These are phyloP conservation scores for Kwoniella bestiolae DNA, from an alignment of 768 basidiomycete genomes.

Conservation along the genomic window DNA sequence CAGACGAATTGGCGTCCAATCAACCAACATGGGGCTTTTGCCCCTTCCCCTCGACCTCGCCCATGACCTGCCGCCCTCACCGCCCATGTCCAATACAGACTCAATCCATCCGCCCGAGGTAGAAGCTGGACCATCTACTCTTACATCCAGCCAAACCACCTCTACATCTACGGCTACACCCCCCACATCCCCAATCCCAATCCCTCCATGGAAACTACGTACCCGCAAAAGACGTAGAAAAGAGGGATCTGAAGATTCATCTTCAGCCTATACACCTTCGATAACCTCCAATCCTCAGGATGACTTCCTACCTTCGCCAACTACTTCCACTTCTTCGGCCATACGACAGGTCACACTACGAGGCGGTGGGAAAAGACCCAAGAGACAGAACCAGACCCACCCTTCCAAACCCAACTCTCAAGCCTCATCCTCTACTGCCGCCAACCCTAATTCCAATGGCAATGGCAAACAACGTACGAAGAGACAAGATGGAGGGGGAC, in stretches of 20 bases:
- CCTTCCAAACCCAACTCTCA: neutral
- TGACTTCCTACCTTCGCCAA: conserved; percentile 8
- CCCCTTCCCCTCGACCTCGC: conserved; percentile 1
- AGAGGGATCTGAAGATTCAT: neutral
- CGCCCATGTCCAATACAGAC: neutral
- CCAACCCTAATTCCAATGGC: neutral
- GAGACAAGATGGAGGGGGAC: neutral
- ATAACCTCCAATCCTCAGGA: neutral
- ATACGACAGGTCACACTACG: neutral
- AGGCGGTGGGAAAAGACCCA: conserved; percentile 19
- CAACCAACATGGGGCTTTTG: conserved; percentile 5
- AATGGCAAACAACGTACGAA: neutral
- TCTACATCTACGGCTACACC: conserved; percentile 10
- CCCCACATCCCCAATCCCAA: conserved; percentile 17
- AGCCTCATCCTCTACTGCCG: neutral
- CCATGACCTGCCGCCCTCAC: neutral
- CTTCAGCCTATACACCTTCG: neutral
- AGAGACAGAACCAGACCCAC: neutral
- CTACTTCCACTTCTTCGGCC: conserved; percentile 1
- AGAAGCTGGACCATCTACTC: conserved; percentile 9
- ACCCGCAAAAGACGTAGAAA: conserved; percentile 13
- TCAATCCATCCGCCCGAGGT: too few species aligned
- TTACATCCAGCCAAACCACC: neutral
- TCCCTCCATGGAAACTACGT: neutral
- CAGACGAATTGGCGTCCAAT: neutral